phyloP scores from a whole-genome alignment of 495 filamentous ascomycete species.

The Chaetomium tenue region DNA sequence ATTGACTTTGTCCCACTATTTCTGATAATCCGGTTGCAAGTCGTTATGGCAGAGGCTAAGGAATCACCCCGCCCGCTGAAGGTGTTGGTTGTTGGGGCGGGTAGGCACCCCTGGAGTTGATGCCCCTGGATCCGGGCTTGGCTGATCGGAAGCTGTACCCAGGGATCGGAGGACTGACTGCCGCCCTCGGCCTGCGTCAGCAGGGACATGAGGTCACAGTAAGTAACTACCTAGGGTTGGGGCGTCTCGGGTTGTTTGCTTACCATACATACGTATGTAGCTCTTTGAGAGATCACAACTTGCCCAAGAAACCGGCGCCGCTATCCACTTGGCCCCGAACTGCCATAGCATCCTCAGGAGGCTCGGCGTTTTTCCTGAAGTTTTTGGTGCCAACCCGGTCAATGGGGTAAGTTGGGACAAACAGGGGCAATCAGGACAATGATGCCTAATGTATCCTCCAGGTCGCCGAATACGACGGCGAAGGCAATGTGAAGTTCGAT shows the following conservation, averaged over 20 bases:
- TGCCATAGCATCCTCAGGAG: slow-evolving; percentile 14
- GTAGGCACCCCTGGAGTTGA: not conserved
- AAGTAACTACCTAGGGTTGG: not conserved
- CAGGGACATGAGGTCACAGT: slow-evolving; percentile 17
- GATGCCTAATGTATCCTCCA: not conserved
- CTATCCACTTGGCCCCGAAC: slow-evolving; percentile 16
- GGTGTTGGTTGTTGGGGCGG: slow-evolving; percentile 19
- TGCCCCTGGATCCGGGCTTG: not conserved
- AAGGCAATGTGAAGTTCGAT: slow-evolving; percentile 5
- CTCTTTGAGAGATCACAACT: slow-evolving; percentile 15
- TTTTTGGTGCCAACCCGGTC: slow-evolving; percentile 15
- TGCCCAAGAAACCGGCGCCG: slow-evolving; percentile 13
- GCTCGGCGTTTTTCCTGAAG: slow-evolving; percentile 13
- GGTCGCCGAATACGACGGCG: slow-evolving; percentile 4
- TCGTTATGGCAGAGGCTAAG: not conserved
- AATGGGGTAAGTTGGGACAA: slow-evolving; percentile 6
- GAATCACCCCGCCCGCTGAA: not conserved
- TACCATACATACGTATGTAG: not conserved
- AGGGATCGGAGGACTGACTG: slow-evolving; percentile 19
- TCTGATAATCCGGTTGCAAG: not conserved
- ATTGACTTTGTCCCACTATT: not conserved
- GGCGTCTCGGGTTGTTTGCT: not conserved
- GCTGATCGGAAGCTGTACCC: not conserved
- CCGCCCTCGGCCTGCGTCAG: slow-evolving; percentile 16
- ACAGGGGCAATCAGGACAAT: not conserved